These are phyloP conservation scores for Paratinospora sagittata DNA, from an alignment of 164 flowering plant genomes.

Conservation along the genomic window DNA sequence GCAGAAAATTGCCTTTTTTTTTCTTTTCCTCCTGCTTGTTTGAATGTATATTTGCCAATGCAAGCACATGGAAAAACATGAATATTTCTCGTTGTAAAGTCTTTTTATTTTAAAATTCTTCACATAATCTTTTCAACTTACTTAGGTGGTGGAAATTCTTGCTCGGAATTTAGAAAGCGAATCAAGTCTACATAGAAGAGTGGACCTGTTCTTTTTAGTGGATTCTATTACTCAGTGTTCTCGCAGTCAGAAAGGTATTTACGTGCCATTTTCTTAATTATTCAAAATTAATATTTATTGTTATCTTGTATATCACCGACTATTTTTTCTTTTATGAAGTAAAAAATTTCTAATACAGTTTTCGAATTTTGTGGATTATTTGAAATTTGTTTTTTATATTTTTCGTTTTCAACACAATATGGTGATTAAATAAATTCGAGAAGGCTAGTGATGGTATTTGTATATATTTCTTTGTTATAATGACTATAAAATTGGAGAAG, in stretches of 20 bases:
- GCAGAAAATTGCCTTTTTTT: too few species aligned
- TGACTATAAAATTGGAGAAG: too few species aligned
- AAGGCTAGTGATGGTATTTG: too few species aligned
- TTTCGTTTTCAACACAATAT: too few species aligned
- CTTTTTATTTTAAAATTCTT: not conserved
- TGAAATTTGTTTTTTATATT: too few species aligned
- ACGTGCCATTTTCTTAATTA: not conserved
- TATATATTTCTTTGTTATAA: too few species aligned
- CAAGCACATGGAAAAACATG: not conserved
- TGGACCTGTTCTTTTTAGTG: conserved; percentile 91
- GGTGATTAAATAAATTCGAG: too few species aligned
- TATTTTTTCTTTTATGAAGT: not conserved
- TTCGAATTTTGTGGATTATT: too few species aligned
- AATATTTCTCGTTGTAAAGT: not conserved
- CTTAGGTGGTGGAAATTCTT: conserved; percentile 73
- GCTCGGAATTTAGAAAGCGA: conserved; percentile 61
- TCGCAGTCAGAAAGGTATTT: conserved; percentile 71
- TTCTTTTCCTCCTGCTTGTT: not conserved
- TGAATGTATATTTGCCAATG: not conserved
- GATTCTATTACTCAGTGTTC: conserved; percentile 89
- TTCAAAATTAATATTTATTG: not conserved
- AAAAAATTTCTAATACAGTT: too few species aligned
- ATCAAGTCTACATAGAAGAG: conserved; percentile 56
- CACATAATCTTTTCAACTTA: not conserved
- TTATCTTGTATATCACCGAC: not conserved